Evolutionary conservation across 2,329 filamentous ascomycete species (phyloP), one percentile per base, ranked within the genome.

Genomic region (Aspergillus fumigatiaffinis): DNA sequence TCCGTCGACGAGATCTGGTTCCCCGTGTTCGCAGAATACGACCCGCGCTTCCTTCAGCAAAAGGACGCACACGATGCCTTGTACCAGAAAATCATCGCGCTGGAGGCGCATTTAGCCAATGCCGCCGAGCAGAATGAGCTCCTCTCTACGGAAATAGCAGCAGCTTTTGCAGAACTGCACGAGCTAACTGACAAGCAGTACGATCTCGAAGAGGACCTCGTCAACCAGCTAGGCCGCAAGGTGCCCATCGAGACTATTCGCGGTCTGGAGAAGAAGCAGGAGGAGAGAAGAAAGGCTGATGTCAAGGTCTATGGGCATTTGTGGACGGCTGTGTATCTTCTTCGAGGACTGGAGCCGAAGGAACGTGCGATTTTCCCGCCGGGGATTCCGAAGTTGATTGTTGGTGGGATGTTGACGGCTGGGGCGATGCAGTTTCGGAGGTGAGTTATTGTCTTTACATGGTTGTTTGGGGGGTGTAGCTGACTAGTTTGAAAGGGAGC

Each of bases 331-430:
- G 52, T 50, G n/a, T 54, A 54, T 50, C 26, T 54, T 4, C 46
- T 54, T 4, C 52, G 52, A 1, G 32, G 52, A 3, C 17, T 54
- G 20, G 47, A 25, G 29, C 52, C 46, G 1, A 50, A 50, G 29
- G 52, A 54, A 21, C 21, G 52, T 14, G 52, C 46, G 20, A 51
- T 55, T 32, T 55, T 55, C 25, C 53, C 53, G 25, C 53, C 53
- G 8, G 53, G 53, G 2, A 50, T 55, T 47, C 53, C 53, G 0
- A 51, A 51, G 48, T 5, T 55, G 25, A 35, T 55, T 20, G 21
- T 32, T 23, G 44, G 21, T 47, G 53, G 35, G 35, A 55, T 55
- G 53, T 10, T 55, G 53, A 51, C 53, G 10, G 53, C 53, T 8
- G 53, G 53, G 7, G 53, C 32, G 38, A 26, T 55, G 32, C 53